Conservation (phyloP, 495 filamentous ascomycete genomes). For the Xanthoparmelia taractica region DNA sequence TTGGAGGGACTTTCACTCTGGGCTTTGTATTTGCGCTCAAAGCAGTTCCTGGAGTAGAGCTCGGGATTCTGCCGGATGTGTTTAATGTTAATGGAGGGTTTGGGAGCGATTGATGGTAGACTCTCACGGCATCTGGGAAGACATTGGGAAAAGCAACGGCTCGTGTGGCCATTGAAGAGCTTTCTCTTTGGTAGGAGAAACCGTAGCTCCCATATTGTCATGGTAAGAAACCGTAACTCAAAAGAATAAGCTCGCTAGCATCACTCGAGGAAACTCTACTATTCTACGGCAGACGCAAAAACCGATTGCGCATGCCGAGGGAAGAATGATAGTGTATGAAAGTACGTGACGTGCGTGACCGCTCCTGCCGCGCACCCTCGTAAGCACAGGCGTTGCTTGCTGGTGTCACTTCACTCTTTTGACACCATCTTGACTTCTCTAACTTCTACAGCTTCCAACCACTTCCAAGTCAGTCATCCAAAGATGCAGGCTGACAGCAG, state of each 20-base stretch:
- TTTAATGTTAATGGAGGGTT: constrained; percentile 70
- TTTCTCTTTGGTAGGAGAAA: neutral
- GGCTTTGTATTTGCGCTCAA: constrained; percentile 72
- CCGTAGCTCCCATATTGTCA: constrained; percentile 1
- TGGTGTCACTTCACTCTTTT: neutral
- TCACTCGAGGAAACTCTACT: neutral
- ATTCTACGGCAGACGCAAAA: neutral
- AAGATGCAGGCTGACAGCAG: neutral
- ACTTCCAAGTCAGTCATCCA: neutral
- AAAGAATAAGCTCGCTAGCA: neutral
- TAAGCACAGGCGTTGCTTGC: neutral
- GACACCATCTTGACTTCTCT: neutral
- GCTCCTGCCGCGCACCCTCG: neutral
- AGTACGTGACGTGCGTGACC: no score
- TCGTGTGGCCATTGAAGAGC: neutral
- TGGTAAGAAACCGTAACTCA: neutral
- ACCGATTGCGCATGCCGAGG: neutral
- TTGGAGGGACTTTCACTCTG: constrained; percentile 56
- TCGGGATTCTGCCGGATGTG: constrained; percentile 77
- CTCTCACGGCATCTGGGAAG: constrained; percentile 11
- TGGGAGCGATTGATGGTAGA: constrained; percentile 58
- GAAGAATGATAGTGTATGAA: no score
- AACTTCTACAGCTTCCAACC: neutral
- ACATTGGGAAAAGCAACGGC: neutral
- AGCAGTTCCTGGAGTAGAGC: constrained; percentile 72